Percentiles rank a stretch among this genome's conserved stretches.
Evolutionary conservation across 352 stramenopile species (phyloP).

Genomic region (Globisporangium uncinulatum): DNA sequence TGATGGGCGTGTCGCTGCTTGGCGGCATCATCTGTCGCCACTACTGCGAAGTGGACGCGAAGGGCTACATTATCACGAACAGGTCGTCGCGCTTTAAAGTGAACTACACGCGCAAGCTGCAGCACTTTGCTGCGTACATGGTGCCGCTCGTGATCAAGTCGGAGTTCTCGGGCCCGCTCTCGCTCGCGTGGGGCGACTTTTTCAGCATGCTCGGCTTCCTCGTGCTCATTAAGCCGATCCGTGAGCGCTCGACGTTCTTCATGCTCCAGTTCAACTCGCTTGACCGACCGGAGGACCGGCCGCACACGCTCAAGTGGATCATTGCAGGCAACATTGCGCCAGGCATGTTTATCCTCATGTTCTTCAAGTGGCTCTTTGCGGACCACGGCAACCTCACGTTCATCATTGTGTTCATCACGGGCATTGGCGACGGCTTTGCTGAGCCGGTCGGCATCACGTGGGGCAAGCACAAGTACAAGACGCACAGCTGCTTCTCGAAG

Average conservation of each 20-base stretch:
- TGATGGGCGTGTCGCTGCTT: slow-evolving; percentile 52
- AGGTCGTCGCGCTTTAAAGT: slow-evolving; percentile 83
- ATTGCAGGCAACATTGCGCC: slow-evolving; percentile 64
- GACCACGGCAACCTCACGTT: slow-evolving; percentile 55
- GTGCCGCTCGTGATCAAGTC: slow-evolving; percentile 74
- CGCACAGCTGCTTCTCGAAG: slow-evolving; percentile 70
- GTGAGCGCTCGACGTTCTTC: slow-evolving; percentile 75
- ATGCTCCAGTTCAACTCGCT: slow-evolving; percentile 89
- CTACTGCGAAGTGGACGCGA: slow-evolving; percentile 75
- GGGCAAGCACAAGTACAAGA: slow-evolving; percentile 86
- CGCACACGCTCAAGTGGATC: slow-evolving; percentile 85
- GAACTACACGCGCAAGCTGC: slow-evolving; percentile 86
- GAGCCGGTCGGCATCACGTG: slow-evolving; percentile 77
- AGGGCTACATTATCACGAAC: slow-evolving; percentile 85
- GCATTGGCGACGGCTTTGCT: slow-evolving; percentile 69
- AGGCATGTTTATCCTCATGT: slow-evolving; percentile 71
- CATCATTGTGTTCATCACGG: slow-evolving; percentile 80
- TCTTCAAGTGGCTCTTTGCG: slow-evolving; percentile 83
- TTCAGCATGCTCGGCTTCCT: slow-evolving; percentile 78
- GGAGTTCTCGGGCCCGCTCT: slow-evolving; percentile 48
- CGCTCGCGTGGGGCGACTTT: slow-evolving; percentile 79
- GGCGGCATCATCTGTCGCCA: slow-evolving; percentile 73
- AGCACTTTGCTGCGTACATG: slow-evolving; percentile 81
- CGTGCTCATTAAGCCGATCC: slow-evolving; percentile 80
- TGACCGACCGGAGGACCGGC: slow-evolving; percentile 75